These are phyloP conservation scores for Pyracantha coccinea DNA, from an alignment of 331 rosid species.

Conservation along the genomic window DNA sequence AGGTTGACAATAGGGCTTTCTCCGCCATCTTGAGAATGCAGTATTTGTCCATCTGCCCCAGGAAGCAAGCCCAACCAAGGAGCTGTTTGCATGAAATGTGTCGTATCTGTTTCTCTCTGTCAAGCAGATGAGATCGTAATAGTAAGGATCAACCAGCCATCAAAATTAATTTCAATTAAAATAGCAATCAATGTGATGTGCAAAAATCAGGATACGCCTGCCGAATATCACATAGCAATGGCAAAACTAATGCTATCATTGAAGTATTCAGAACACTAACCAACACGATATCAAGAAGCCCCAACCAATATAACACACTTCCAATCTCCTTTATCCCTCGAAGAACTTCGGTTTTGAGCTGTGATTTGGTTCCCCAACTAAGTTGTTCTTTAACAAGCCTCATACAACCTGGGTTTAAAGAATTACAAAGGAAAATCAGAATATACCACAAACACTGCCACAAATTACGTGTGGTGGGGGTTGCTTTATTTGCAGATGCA, in stretches of 20 bases:
- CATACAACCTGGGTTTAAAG: conserved; percentile 57
- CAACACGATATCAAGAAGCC: conserved; percentile 92
- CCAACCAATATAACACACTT: conserved; percentile 91
- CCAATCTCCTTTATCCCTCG: conserved; percentile 96
- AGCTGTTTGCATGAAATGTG: conserved; percentile 91
- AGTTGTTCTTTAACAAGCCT: conserved; percentile 86
- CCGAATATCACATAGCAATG: background rate
- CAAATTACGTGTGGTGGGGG: background rate
- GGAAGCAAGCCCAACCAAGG: conserved; percentile 98
- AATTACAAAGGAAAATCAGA: conserved; percentile 18
- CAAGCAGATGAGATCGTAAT: conserved; percentile 14
- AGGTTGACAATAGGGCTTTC: conserved; percentile 91
- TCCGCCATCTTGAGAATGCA: conserved; percentile 76
- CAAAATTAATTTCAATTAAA: background rate
- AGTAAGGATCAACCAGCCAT: conserved; percentile 1
- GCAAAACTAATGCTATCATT: background rate
- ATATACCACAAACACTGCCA: background rate
- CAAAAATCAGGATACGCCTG: background rate
- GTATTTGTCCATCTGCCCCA: conserved; percentile 83
- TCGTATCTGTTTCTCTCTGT: conserved; percentile 85
- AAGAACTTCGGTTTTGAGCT: conserved; percentile 84
- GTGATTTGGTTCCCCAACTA: conserved; percentile 81
- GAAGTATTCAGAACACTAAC: conserved; percentile 39
- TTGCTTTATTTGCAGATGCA: background rate
- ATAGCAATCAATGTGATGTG: background rate